phyloP scores from a whole-genome alignment of 2,329 filamentous ascomycete genomes.

The Colletotrichum sp. region DNA sequence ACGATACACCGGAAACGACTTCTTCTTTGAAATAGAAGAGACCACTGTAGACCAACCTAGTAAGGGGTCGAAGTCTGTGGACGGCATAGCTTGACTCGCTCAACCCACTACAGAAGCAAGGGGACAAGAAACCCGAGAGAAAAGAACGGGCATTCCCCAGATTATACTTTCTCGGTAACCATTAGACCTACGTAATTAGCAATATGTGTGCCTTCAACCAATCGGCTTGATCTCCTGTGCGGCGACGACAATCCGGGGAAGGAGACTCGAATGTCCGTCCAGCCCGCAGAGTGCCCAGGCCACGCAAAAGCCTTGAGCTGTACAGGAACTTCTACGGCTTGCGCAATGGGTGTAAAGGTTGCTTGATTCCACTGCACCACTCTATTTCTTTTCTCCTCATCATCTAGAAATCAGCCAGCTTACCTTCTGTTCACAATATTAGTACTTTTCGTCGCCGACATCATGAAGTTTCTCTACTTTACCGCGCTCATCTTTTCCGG shows the following conservation, averaged over 20 bases:
- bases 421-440: neutral
- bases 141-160: neutral
- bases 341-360: neutral
- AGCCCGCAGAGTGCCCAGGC: neutral
- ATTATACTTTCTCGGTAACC: neutral
- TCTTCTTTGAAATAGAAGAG: neutral
- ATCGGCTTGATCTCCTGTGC: neutral
- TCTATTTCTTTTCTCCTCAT: neutral
- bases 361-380: neutral
- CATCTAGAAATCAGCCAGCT: neutral
- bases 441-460: neutral
- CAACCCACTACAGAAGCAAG: neutral
- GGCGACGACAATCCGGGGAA: neutral
- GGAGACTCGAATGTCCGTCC: neutral
- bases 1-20: neutral
- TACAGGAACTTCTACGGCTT: neutral
- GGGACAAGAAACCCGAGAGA: neutral
- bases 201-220: neutral
- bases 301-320: neutral
- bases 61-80: neutral
- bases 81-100: neutral
- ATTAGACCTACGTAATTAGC: neutral
- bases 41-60: fast-evolving
- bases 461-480: neutral
- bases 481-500: neutral